Percentiles rank a stretch among this genome's conserved stretches.
These are phyloP conservation scores for Sarocladium oryzae DNA, from an alignment of 2,329 filamentous ascomycete species.

Conservation along the genomic window DNA sequence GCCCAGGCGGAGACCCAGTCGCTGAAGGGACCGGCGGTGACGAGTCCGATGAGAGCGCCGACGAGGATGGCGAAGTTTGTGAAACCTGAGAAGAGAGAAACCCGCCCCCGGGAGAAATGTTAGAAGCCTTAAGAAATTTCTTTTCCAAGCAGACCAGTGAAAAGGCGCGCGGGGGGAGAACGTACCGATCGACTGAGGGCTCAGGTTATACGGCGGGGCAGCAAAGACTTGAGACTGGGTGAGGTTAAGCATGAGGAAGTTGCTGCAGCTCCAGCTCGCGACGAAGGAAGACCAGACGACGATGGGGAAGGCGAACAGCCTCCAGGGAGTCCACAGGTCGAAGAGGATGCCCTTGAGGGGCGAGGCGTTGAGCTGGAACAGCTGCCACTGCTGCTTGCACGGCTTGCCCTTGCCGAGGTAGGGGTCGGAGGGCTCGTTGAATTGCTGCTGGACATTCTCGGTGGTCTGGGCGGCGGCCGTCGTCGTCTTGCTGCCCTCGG, in stretches of 20 bases:
- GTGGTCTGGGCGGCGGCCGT: neutral
- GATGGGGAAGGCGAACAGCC: neutral
- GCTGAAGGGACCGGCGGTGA: slow-evolving; percentile 35
- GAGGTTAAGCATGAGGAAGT: neutral
- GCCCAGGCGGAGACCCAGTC: slow-evolving; percentile 34
- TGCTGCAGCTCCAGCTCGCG: neutral
- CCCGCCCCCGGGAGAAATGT: no score
- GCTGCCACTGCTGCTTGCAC: neutral
- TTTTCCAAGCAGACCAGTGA: no score
- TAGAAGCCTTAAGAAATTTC: no score
- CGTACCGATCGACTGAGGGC: neutral
- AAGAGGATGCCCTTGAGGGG: neutral
- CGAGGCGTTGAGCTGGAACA: neutral
- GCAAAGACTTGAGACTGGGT: neutral
- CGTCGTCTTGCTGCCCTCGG: neutral
- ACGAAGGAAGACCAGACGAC: neutral
- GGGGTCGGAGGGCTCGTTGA: neutral
- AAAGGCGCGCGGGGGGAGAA: no score
- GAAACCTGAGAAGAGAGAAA: no score
- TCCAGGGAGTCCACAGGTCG: neutral
- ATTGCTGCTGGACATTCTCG: neutral
- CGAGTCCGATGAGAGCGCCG: slow-evolving; percentile 33
- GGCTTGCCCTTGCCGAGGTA: neutral
- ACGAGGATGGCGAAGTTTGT: slow-evolving; percentile 40
- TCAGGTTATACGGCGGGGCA: neutral